These are phyloP conservation scores for Sporopachydermia lactativora DNA, from an alignment of 805 yeast genomes.

Conservation along the genomic window DNA sequence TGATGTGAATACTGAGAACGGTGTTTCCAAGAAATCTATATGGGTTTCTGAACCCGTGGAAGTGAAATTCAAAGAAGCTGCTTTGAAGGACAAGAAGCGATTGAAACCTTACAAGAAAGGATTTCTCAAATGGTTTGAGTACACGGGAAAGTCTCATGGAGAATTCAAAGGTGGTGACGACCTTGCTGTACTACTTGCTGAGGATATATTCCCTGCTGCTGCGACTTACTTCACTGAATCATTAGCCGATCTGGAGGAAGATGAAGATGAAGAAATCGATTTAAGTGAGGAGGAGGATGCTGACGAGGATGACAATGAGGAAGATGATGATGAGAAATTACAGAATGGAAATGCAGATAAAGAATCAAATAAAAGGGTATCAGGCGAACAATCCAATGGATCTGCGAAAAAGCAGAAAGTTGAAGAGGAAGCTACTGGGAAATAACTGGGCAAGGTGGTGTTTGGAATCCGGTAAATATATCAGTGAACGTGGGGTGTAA, in stretches of 20 bases:
- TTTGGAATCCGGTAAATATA: too few species aligned
- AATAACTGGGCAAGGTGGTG: too few species aligned
- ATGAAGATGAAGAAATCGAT: conserved; percentile 1
- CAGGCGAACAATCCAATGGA: too few species aligned
- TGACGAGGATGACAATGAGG: conserved; percentile 2
- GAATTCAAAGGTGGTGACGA: conserved; percentile 2
- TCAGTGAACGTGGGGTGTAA: too few species aligned
- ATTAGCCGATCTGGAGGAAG: conserved; percentile 1
- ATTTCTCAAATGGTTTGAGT: conserved; percentile 3
- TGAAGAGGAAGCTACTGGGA: too few species aligned
- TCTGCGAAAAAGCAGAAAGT: too few species aligned
- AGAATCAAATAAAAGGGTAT: neutral
- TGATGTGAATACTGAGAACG: neutral
- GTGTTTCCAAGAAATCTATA: neutral
- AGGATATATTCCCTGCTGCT: conserved; percentile 4
- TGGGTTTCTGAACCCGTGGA: conserved; percentile 3
- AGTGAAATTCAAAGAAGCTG: neutral
- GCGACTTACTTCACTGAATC: conserved; percentile 1
- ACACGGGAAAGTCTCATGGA: conserved; percentile 2
- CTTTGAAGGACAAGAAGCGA: neutral
- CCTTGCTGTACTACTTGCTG: conserved; percentile 2
- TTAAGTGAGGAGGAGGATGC: conserved; percentile 2
- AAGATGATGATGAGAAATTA: neutral
- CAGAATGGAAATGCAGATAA: neutral
- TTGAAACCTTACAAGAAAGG: neutral